These are phyloP conservation scores for Sparassis latifolia DNA, from an alignment of 1,284 basidiomycete genomes.

Conservation along the genomic window DNA sequence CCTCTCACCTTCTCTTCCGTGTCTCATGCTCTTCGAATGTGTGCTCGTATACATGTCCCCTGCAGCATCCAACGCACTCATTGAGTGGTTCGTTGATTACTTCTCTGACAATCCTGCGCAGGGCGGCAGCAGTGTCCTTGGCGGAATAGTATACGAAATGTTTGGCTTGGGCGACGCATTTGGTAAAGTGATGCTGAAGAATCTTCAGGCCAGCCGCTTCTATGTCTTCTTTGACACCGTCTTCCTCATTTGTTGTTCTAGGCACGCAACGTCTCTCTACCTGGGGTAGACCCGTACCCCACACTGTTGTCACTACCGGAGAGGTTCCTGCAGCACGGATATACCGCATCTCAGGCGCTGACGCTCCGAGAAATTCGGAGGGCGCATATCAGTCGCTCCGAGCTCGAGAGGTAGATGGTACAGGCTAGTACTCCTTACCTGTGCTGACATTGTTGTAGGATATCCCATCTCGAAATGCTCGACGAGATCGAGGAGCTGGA, in stretches of 20 bases:
- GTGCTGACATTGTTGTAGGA: slow-evolving; percentile 34
- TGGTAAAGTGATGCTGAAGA: slow-evolving; percentile 82
- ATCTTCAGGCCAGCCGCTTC: slow-evolving; percentile 56
- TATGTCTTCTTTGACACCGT: background rate
- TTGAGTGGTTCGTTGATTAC: slow-evolving; percentile 69
- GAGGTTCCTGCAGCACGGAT: slow-evolving; percentile 59
- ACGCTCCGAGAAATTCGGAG: slow-evolving; percentile 66
- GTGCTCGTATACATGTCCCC: slow-evolving; percentile 86
- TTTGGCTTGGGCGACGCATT: slow-evolving; percentile 80
- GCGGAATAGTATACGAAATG: slow-evolving; percentile 83
- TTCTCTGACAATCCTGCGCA: slow-evolving; percentile 28
- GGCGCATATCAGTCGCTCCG: slow-evolving; percentile 43
- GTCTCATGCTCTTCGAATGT: slow-evolving; percentile 86
- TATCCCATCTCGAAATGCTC: slow-evolving; percentile 73
- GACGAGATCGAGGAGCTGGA: slow-evolving; percentile 93
- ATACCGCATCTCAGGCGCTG: slow-evolving; percentile 46
- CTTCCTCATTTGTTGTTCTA: slow-evolving; percentile 21
- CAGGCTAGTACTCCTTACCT: no score
- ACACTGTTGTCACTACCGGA: slow-evolving; percentile 49
- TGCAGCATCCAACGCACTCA: slow-evolving; percentile 47
- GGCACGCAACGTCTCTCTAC: slow-evolving; percentile 71
- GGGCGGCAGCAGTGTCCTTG: slow-evolving; percentile 30
- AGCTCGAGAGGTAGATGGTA: slow-evolving; percentile 56
- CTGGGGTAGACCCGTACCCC: slow-evolving; percentile 62
- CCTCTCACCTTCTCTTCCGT: slow-evolving; percentile 66